Evolutionary conservation across 2,329 filamentous ascomycete species (phyloP).

Genomic region (Arachnomyces sp.): DNA sequence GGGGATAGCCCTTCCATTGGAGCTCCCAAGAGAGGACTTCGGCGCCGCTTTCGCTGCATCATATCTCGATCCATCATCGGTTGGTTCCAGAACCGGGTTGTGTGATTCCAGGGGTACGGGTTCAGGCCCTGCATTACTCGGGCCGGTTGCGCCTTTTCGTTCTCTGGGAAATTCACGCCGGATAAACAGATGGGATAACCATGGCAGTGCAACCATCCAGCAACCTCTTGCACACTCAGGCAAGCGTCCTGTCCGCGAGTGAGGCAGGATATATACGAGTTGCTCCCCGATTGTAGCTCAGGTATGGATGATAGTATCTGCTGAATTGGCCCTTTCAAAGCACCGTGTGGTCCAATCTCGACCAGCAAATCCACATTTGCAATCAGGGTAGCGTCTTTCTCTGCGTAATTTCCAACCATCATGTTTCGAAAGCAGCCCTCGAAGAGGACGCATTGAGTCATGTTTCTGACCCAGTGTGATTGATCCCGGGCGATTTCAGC

Average conservation of each 20-base stretch:
- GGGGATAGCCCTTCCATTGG: not conserved
- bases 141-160: not conserved
- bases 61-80: constrained; percentile 7
- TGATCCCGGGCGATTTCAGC: constrained; percentile 1
- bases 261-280: constrained; percentile 8
- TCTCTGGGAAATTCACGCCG: not conserved
- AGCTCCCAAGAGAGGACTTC: constrained; percentile 10
- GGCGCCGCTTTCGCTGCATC: constrained; percentile 1
- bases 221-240: not conserved
- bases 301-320: constrained; percentile 2
- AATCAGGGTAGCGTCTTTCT: not conserved
- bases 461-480: constrained; percentile 16
- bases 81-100: constrained; percentile 12
- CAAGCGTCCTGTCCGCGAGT: constrained; percentile 4
- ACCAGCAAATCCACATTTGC: constrained; percentile 16
- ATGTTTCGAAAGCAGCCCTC: constrained; percentile 13
- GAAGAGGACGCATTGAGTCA: constrained; percentile 19
- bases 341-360: constrained; percentile 25
- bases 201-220: not conserved
- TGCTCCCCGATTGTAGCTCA: constrained; percentile 2
- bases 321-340: constrained; percentile 20
- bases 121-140: constrained; percentile 5
- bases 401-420: constrained; percentile 11
- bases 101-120: constrained; percentile 11
- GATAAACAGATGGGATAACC: constrained; percentile 1